phyloP scores from a whole-genome alignment of 495 filamentous ascomycete genomes.

The Thozetella sp. region DNA sequence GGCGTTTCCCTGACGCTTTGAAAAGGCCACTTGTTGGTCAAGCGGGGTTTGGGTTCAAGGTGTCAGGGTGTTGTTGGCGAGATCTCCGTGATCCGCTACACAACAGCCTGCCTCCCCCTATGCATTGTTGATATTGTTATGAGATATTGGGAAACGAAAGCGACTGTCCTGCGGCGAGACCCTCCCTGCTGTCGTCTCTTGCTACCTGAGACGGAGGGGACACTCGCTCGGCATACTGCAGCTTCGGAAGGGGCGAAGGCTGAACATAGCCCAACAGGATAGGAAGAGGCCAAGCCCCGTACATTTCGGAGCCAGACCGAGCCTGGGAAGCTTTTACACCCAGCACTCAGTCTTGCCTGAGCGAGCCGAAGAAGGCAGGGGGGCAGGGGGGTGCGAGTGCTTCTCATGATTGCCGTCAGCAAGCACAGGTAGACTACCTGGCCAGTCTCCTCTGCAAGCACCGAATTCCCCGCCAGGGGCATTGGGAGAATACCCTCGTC shows the following conservation, averaged over 20 bases:
- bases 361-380: no score
- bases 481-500: background rate
- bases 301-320: no score
- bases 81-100: constrained; percentile 22
- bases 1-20: constrained; percentile 3
- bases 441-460: background rate
- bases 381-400: no score
- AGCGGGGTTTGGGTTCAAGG: constrained; percentile 7
- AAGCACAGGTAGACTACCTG: background rate
- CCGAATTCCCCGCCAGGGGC: background rate
- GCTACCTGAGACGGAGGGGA: no score
- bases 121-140: constrained; percentile 12
- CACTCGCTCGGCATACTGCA: no score
- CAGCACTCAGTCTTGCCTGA: no score
- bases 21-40: constrained; percentile 16
- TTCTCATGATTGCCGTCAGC: no score
- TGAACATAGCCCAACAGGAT: no score
- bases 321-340: no score
- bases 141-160: constrained; percentile 6
- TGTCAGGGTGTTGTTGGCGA: constrained; percentile 12
- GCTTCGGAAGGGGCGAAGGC: no score
- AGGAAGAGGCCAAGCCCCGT: no score
- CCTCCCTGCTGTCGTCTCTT: no score
- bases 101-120: constrained; percentile 3
- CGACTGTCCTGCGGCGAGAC: constrained; percentile 11